A percentile compares a stretch with the other conserved stretches of the same genome.
Conservation (phyloP, 768 basidiomycete genomes). For the Auricularia sp. region DNA sequence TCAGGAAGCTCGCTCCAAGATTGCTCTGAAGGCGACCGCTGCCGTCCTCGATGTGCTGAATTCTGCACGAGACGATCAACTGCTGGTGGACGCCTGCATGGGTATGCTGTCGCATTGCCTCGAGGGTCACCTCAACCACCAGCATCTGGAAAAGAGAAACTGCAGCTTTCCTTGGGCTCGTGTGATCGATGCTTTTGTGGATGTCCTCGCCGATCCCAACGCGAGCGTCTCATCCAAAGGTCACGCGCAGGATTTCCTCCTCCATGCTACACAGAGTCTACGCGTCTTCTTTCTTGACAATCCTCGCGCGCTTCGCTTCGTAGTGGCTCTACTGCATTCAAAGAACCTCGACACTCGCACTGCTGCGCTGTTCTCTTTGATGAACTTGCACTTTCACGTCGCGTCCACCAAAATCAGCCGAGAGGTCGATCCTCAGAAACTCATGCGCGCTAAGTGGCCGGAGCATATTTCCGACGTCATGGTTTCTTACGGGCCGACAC, state of each 20-base stretch:
- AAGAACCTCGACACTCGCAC: constrained; percentile 43
- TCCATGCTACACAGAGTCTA: constrained; percentile 34
- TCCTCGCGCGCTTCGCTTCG: constrained; percentile 35
- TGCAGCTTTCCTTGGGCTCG: constrained; percentile 22
- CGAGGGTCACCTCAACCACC: constrained; percentile 22
- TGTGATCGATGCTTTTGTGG: constrained; percentile 34
- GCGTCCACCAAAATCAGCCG: constrained; percentile 33
- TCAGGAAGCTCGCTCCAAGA: constrained; percentile 34
- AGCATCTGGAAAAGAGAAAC: constrained; percentile 28
- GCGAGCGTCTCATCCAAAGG: constrained; percentile 33
- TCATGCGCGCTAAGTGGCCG: constrained; percentile 38
- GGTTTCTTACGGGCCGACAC: constrained; percentile 35
- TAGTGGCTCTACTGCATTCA: constrained; percentile 47
- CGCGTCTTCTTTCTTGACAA: constrained; percentile 33
- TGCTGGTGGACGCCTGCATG: constrained; percentile 40
- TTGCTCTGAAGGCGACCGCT: constrained; percentile 34
- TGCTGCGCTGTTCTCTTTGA: constrained; percentile 40
- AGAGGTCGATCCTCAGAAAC: constrained; percentile 36
- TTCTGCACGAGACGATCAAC: constrained; percentile 40
- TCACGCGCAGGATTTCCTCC: constrained; percentile 42
- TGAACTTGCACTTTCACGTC: constrained; percentile 36
- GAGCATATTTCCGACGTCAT: constrained; percentile 35
- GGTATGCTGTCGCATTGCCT: constrained; percentile 44
- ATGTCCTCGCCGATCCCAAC: constrained; percentile 33
- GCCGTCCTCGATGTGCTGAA: constrained; percentile 36